phyloP scores from a whole-genome alignment of 2,329 filamentous ascomycete species.

The Fusarium duplospermum region DNA sequence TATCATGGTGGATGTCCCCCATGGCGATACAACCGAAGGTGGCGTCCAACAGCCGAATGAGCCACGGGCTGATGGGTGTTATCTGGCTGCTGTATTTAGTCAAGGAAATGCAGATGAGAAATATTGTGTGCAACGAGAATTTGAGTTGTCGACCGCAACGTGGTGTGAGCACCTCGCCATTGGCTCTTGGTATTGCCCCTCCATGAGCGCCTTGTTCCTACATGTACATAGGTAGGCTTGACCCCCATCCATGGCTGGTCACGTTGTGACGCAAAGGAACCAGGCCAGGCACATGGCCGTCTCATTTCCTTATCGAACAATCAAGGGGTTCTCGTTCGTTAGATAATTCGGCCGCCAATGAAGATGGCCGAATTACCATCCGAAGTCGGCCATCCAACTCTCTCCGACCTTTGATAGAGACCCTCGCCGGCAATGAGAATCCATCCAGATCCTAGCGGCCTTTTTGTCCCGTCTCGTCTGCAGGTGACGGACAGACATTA shows the following conservation, averaged over 20 bases:
- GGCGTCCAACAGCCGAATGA: neutral
- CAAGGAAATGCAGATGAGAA: neutral
- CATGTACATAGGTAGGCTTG: no score
- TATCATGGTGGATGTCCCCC: neutral
- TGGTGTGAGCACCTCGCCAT: neutral
- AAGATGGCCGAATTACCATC: conserved; percentile 38
- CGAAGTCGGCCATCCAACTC: conserved; percentile 41
- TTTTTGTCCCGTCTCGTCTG: conserved; percentile 9
- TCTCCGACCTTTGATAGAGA: conserved; percentile 14
- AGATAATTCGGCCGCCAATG: conserved; percentile 34
- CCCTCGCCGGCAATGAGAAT: neutral
- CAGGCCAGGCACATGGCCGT: conserved; percentile 12
- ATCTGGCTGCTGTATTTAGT: neutral
- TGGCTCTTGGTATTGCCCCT: neutral
- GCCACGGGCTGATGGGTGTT: neutral
- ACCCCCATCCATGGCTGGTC: neutral
- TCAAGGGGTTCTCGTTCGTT: conserved; percentile 13
- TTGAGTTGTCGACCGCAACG: neutral
- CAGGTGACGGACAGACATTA: conserved; percentile 5
- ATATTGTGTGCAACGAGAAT: neutral
- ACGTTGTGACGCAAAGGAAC: conserved; percentile 20
- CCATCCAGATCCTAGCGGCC: conserved; percentile 13
- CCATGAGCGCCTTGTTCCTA: neutral
- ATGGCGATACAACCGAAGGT: neutral
- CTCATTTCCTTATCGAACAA: conserved; percentile 38